phyloP scores from a whole-genome alignment of 306 rosid genomes.

The Delonix regia region DNA sequence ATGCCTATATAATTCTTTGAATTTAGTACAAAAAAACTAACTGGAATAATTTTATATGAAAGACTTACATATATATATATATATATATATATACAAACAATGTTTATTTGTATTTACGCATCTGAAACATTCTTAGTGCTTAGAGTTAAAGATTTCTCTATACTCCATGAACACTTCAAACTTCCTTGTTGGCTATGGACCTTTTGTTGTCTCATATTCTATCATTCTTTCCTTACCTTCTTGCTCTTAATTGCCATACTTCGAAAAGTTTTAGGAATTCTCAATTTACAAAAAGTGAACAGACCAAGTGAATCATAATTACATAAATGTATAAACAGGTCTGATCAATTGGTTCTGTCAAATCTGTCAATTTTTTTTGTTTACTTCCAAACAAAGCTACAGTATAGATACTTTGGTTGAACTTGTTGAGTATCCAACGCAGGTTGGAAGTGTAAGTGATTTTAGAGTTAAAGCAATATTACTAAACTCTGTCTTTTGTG shows the following conservation, averaged over 20 bases:
- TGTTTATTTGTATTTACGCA: not conserved
- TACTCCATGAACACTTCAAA: not conserved
- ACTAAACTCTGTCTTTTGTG: not conserved
- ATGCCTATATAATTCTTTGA: too few species aligned
- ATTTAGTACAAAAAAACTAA: too few species aligned
- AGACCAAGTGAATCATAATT: not conserved
- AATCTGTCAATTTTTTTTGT: not conserved
- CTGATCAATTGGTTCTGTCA: not conserved
- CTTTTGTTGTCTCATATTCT: not conserved
- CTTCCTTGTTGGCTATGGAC: not conserved
- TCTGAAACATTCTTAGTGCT: too few species aligned
- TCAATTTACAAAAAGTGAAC: not conserved
- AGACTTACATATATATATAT: too few species aligned
- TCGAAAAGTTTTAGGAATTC: not conserved
- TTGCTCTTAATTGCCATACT: not conserved
- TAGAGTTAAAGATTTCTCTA: too few species aligned
- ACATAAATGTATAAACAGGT: not conserved
- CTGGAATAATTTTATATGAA: not conserved
- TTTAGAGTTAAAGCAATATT: not conserved
- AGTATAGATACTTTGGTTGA: not conserved
- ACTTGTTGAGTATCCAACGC: too few species aligned
- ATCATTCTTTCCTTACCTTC: not conserved
- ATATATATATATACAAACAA: not conserved
- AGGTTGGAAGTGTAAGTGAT: not conserved
- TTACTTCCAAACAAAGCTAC: not conserved